Evolutionary conservation across 1,284 basidiomycete genomes (phyloP).

Genomic region (Leccinum solheimii): DNA sequence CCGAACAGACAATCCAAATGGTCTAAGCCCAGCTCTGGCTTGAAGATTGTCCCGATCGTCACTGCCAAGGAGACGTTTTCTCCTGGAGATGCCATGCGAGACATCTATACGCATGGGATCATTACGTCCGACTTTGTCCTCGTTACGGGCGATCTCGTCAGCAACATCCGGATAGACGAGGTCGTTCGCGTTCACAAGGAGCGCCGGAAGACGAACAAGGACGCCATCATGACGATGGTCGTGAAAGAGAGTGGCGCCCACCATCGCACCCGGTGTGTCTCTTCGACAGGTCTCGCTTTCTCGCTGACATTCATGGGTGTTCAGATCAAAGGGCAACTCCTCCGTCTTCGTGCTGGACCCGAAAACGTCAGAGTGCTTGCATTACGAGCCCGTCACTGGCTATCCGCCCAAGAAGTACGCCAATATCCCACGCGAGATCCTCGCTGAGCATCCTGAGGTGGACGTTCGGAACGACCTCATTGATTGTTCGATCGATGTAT

Average conservation of each 20-base stretch:
- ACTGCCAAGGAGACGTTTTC: constrained; percentile 88
- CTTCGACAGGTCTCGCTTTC: not conserved
- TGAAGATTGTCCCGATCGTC: constrained; percentile 87
- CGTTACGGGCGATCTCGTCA: constrained; percentile 91
- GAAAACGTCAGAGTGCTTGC: constrained; percentile 74
- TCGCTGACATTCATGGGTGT: constrained; percentile 5
- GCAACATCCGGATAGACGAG: constrained; percentile 88
- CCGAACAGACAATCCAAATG: constrained; percentile 71
- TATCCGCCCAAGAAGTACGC: constrained; percentile 60
- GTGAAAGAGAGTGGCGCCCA: constrained; percentile 75
- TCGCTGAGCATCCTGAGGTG: constrained; percentile 68
- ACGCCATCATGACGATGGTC: constrained; percentile 96
- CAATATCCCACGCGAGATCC: constrained; percentile 68
- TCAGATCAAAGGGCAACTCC: constrained; percentile 67
- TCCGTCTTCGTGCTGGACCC: constrained; percentile 75
- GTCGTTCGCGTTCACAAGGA: constrained; percentile 90
- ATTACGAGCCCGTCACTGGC: constrained; percentile 72
- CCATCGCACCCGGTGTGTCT: constrained; percentile 71
- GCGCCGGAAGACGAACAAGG: constrained; percentile 83
- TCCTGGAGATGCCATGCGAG: constrained; percentile 94
- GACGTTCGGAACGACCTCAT: constrained; percentile 86
- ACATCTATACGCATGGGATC: constrained; percentile 92
- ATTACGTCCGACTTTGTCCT: constrained; percentile 94
- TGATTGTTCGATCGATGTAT: constrained; percentile 89
- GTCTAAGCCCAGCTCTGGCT: constrained; percentile 71